Percentiles rank a stretch among this genome's conserved stretches.
Conservation (phyloP, 1,139 yeast species). For the Debaryomycetaceae sp. region DNA sequence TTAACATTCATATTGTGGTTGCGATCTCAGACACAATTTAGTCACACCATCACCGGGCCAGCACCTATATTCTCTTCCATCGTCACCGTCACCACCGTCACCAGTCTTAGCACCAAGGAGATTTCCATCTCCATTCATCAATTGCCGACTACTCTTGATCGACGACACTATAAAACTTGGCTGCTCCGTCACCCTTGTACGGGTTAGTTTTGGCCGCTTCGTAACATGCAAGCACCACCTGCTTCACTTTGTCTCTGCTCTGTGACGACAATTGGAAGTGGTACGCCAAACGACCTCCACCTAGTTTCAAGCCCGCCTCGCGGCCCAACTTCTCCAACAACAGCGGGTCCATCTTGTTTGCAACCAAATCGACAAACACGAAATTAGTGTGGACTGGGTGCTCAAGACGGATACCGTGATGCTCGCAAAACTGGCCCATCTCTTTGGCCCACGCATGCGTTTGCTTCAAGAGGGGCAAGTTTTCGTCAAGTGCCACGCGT, state of each 20-base stretch:
- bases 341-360: slow-evolving; percentile 28
- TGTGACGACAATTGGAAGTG: slow-evolving; percentile 37
- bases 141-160: slow-evolving; percentile 6
- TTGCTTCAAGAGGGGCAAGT: slow-evolving; percentile 28
- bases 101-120: too few relatives aligned
- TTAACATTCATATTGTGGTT: too few relatives aligned
- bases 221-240: slow-evolving; percentile 24
- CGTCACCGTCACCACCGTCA: too few relatives aligned
- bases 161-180: slow-evolving; percentile 10
- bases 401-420: slow-evolving; percentile 26
- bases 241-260: slow-evolving; percentile 26
- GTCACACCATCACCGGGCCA: too few relatives aligned
- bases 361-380: slow-evolving; percentile 36
- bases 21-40: too few relatives aligned
- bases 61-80: too few relatives aligned
- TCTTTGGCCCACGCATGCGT: slow-evolving; percentile 53
- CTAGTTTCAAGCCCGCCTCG: slow-evolving; percentile 25
- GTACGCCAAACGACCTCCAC: slow-evolving; percentile 32
- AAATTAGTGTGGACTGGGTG: slow-evolving; percentile 41
- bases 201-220: slow-evolving; percentile 29
- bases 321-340: slow-evolving; percentile 22
- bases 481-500: slow-evolving; percentile 36
- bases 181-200: slow-evolving; percentile 11
- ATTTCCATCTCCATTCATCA: too few relatives aligned
- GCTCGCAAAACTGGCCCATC: slow-evolving; percentile 43